Conservation (phyloP, 2,329 filamentous ascomycete species). For the Sporothrix globosa region DNA sequence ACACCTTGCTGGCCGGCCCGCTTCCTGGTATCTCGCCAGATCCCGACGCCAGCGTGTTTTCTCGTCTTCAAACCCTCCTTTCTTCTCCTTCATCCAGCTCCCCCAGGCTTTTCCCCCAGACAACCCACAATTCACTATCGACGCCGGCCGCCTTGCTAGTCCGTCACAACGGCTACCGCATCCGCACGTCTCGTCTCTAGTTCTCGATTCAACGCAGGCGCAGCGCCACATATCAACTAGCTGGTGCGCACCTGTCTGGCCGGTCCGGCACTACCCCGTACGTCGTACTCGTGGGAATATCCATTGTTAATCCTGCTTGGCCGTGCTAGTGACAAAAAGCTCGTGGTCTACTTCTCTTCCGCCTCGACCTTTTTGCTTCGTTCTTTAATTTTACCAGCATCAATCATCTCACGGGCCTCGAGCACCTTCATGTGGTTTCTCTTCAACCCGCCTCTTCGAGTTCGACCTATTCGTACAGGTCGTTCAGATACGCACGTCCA, state of each 20-base stretch:
- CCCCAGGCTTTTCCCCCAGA: conserved; percentile 7
- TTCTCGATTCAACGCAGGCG: background rate
- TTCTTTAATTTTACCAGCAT: background rate
- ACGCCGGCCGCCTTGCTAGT: background rate
- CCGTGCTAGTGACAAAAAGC: conserved; percentile 6
- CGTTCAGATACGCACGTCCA: background rate
- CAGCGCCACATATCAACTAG: conserved; percentile 9
- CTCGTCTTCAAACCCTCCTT: background rate
- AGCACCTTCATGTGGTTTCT: background rate
- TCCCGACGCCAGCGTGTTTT: background rate
- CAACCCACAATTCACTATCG: conserved; percentile 1
- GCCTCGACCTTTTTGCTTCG: background rate
- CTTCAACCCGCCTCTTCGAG: background rate
- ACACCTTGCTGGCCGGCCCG: conserved; percentile 29
- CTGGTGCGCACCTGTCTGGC: conserved; percentile 18
- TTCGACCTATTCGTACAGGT: background rate
- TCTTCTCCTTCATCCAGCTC: conserved; percentile 11
- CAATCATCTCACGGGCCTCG: background rate
- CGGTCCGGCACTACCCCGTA: background rate
- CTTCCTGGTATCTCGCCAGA: conserved; percentile 13
- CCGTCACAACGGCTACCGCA: background rate
- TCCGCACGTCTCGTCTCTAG: conserved; percentile 3
- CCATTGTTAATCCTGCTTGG: background rate
- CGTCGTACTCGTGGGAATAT: background rate
- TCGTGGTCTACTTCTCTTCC: background rate